phyloP scores from a whole-genome alignment of 1,284 basidiomycete species.

The Melampsora americana region DNA sequence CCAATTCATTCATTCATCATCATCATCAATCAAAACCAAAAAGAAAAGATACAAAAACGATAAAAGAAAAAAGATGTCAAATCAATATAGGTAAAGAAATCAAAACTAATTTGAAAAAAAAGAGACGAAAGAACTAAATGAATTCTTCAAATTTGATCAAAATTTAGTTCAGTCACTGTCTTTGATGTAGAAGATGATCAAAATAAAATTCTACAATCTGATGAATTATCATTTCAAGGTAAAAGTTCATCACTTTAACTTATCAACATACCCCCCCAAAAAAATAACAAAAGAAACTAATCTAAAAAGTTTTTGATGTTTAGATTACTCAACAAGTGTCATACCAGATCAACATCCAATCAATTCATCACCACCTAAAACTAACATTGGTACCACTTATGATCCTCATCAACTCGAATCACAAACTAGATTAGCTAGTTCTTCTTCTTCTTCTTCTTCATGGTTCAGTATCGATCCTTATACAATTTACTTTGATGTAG shows the following conservation, averaged over 20 bases:
- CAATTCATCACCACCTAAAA: not conserved
- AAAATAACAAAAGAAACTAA: not conserved
- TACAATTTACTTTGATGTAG: conserved; percentile 40
- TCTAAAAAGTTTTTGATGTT: not conserved
- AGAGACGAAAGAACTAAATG: too few species aligned
- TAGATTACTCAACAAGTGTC: conserved; percentile 23
- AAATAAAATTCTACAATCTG: not conserved
- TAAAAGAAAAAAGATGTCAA: too few species aligned
- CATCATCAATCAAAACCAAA: too few species aligned
- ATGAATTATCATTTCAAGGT: conserved; percentile 39
- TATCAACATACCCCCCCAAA: not conserved
- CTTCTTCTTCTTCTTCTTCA: not conserved
- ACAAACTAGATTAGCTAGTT: conserved; percentile 8
- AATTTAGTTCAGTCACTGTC: conserved; percentile 30
- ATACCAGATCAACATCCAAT: conserved; percentile 5
- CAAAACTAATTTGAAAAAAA: too few species aligned
- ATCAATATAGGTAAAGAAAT: too few species aligned
- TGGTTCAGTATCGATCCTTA: conserved; percentile 42
- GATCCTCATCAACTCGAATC: conserved; percentile 28
- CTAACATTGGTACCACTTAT: conserved; percentile 2
- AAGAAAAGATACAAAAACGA: too few species aligned
- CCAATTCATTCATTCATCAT: too few species aligned
- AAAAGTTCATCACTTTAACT: too few species aligned
- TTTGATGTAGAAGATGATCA: conserved; percentile 36
- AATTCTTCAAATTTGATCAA: too few species aligned